A percentile compares a stretch with the other conserved stretches of the same genome.
Conservation (phyloP, 805 yeast species). For the Saturnispora quitensis region DNA sequence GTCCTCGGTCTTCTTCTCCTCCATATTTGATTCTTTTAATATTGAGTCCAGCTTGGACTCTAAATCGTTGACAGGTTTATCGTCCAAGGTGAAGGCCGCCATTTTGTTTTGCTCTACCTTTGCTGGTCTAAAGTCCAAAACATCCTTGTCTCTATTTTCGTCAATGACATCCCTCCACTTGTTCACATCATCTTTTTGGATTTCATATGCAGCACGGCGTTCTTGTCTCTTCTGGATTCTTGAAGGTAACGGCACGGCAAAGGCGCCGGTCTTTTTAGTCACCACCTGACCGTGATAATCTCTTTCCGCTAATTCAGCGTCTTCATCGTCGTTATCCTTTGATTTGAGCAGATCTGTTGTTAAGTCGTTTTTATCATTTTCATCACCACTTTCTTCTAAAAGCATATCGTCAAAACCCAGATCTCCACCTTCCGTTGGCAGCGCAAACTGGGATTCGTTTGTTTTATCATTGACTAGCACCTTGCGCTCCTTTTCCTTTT, state of each 20-base stretch:
- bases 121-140: conserved; percentile 44
- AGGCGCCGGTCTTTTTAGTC: conserved; percentile 30
- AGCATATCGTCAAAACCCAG: conserved; percentile 70
- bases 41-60: conserved; percentile 58
- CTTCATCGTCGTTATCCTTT: conserved; percentile 14
- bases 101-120: conserved; percentile 49
- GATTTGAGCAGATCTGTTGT: conserved; percentile 35
- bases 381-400: conserved; percentile 31
- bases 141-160: conserved; percentile 76
- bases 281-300: conserved; percentile 12
- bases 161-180: conserved; percentile 85
- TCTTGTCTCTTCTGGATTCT: conserved; percentile 80
- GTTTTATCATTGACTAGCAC: conserved; percentile 41
- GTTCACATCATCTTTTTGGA: conserved; percentile 75
- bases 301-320: conserved; percentile 21
- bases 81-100: conserved; percentile 45
- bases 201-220: conserved; percentile 81
- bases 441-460: conserved; percentile 59
- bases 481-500: conserved; percentile 33
- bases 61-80: conserved; percentile 45
- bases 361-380: conserved; percentile 20
- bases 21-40: conserved; percentile 54
- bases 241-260: conserved; percentile 76
- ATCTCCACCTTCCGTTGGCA: conserved; percentile 53
- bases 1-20: conserved; percentile 68